Conservation (phyloP, 805 yeast genomes). For the Candida incommunis region DNA sequence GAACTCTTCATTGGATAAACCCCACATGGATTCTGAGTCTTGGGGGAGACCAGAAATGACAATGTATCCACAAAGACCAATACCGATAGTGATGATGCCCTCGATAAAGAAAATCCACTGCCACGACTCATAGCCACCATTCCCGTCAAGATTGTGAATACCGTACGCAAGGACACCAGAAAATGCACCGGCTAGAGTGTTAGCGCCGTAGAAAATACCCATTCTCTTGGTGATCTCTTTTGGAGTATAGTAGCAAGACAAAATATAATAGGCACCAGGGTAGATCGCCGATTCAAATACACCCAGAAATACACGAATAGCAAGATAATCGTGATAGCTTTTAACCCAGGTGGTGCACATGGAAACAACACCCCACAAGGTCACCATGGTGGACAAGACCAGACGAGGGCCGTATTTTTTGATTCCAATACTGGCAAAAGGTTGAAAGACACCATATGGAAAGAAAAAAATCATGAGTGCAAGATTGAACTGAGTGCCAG, state of each 20-base stretch:
- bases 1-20: neutral
- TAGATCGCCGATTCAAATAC: constrained; percentile 17
- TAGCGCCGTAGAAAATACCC: constrained; percentile 12
- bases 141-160: constrained; percentile 32
- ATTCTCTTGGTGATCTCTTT: constrained; percentile 17
- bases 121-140: constrained; percentile 25
- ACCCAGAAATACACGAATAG: constrained; percentile 19
- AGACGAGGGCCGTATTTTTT: constrained; percentile 38
- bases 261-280: constrained; percentile 15
- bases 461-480: constrained; percentile 43
- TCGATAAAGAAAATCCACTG: constrained; percentile 53
- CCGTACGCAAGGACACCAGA: constrained; percentile 47
- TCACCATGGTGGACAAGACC: constrained; percentile 25
- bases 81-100: constrained; percentile 25
- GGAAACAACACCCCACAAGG: constrained; percentile 18
- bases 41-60: neutral
- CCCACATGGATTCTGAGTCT: neutral
- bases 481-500: constrained; percentile 44
- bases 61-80: neutral
- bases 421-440: constrained; percentile 46
- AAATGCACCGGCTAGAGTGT: constrained; percentile 15
- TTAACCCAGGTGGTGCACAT: constrained; percentile 11
- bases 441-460: constrained; percentile 46
- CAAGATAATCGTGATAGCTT: constrained; percentile 14
- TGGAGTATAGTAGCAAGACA: constrained; percentile 19